Percentiles rank a stretch among this genome's conserved stretches.
phyloP scores from a whole-genome alignment of 2,329 filamentous ascomycete genomes.

The Fusarium sp. region DNA sequence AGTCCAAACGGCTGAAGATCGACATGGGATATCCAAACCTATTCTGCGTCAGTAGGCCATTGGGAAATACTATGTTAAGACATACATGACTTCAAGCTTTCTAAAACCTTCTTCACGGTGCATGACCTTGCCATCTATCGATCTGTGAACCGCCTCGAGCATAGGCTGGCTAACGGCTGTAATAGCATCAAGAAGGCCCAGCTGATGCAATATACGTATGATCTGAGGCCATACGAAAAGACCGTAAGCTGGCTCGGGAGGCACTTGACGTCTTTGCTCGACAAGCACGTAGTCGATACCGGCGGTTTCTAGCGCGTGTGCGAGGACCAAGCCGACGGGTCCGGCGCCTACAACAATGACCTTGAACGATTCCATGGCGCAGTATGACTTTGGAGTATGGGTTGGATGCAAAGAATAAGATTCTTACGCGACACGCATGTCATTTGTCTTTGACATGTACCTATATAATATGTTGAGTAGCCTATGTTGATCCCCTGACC shows the following conservation, averaged over 20 bases:
- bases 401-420: not conserved
- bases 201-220: slow-evolving; percentile 19
- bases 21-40: slow-evolving; percentile 27
- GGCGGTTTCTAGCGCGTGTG: slow-evolving; percentile 15
- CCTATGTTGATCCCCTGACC: not conserved
- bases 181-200: slow-evolving; percentile 7
- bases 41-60: not conserved
- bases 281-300: slow-evolving; percentile 22
- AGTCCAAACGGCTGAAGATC: slow-evolving; percentile 23
- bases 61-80: rapidly evolving
- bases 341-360: slow-evolving; percentile 27
- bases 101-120: not conserved
- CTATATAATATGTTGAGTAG: not conserved
- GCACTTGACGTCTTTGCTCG: slow-evolving; percentile 22
- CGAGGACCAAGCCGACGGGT: slow-evolving; percentile 17
- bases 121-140: slow-evolving; percentile 9
- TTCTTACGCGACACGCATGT: not conserved
- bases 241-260: slow-evolving; percentile 24
- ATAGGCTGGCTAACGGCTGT: slow-evolving; percentile 15
- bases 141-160: slow-evolving; percentile 10
- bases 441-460: not conserved
- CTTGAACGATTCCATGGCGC: slow-evolving; percentile 17
- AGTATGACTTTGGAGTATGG: not conserved
- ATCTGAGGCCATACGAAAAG: slow-evolving; percentile 29
- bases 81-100: slow-evolving; percentile 5